Evolutionary conservation across 768 basidiomycete genomes (phyloP).

Genomic region (Hirschioporus abietinus): DNA sequence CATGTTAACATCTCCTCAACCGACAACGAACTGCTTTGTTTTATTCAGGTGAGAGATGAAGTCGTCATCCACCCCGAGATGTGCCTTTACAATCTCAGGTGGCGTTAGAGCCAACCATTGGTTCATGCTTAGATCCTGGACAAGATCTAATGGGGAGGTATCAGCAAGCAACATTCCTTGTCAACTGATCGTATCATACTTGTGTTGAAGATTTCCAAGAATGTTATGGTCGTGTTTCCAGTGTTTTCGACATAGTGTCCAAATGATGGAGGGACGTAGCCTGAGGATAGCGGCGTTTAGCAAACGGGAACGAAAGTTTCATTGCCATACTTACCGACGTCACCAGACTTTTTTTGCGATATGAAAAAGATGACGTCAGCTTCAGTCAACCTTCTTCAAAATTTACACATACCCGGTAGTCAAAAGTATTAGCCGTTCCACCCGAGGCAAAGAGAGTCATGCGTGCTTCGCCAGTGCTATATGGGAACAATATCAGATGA

Average conservation of each 20-base stretch:
- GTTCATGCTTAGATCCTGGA: conserved; percentile 52
- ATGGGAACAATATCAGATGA: not conserved
- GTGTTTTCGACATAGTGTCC: conserved; percentile 69
- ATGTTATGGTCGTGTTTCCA: conserved; percentile 50
- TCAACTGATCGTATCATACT: conserved; percentile 24
- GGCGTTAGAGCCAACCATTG: conserved; percentile 60
- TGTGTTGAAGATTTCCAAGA: conserved; percentile 59
- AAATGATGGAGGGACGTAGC: conserved; percentile 51
- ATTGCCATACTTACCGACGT: conserved; percentile 37
- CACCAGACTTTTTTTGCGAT: conserved; percentile 37
- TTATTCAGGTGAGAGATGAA: conserved; percentile 44
- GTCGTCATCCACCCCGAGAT: conserved; percentile 50
- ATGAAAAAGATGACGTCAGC: not conserved
- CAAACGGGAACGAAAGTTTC: conserved; percentile 1
- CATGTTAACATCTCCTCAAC: conserved; percentile 9
- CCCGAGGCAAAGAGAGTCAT: conserved; percentile 52
- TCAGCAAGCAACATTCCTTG: not conserved
- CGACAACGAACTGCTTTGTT: conserved; percentile 46
- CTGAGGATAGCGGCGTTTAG: conserved; percentile 21
- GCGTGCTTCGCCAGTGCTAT: conserved; percentile 47
- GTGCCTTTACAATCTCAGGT: conserved; percentile 52
- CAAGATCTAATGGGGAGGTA: conserved; percentile 29
- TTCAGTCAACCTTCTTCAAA: not conserved
- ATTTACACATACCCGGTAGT: conserved; percentile 39
- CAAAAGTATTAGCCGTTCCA: conserved; percentile 51